phyloP scores from a whole-genome alignment of 192 early-diverging fungal species.

The Gigaspora rosea region DNA sequence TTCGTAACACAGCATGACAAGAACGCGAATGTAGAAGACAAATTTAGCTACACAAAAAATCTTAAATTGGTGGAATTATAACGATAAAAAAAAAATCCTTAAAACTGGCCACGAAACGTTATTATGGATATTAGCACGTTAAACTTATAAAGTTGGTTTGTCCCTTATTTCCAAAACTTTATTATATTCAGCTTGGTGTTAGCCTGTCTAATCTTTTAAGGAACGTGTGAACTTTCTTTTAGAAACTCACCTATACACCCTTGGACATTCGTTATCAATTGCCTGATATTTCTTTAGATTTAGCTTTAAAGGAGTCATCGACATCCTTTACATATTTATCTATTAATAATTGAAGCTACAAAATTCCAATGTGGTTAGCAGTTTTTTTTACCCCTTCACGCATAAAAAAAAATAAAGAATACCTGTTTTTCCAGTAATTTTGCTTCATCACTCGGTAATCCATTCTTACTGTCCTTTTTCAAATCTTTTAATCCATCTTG shows the following conservation, averaged over 20 bases:
- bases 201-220: too few species aligned
- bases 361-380: neutral
- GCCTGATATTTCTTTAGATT: constrained; percentile 66
- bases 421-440: constrained; percentile 60
- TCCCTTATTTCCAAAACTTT: too few species aligned
- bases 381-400: neutral
- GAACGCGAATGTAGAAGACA: too few species aligned
- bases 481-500: constrained; percentile 76
- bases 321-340: constrained; percentile 66
- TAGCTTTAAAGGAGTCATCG: constrained; percentile 66
- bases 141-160: too few species aligned
- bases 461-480: constrained; percentile 60
- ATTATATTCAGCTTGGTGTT: too few species aligned
- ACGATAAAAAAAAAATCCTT: neutral
- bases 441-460: constrained; percentile 58
- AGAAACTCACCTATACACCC: too few species aligned
- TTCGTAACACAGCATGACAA: too few species aligned
- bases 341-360: constrained; percentile 58
- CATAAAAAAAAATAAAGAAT: constrained; percentile 22
- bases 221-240: too few species aligned
- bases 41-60: too few species aligned
- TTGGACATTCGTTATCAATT: constrained; percentile 25
- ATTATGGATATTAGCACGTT: too few species aligned
- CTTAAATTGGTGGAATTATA: too few species aligned
- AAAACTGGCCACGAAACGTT: too few species aligned